Evolutionary conservation across 2,329 filamentous ascomycete genomes (phyloP), one percentile per base, ranked within the genome.

Genomic region (Neospermospora avenae): DNA sequence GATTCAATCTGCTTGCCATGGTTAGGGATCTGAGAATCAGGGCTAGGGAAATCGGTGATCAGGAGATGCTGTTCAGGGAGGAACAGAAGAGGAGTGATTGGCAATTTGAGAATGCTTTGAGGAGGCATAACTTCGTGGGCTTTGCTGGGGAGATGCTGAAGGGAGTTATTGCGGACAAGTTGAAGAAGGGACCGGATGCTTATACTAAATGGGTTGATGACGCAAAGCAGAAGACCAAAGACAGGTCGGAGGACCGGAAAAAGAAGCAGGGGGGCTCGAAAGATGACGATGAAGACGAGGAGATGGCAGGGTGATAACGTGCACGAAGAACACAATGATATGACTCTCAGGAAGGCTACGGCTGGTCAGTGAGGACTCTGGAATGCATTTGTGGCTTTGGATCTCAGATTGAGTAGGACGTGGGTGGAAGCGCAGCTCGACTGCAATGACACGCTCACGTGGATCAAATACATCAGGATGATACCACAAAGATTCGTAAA

Each of bases 1-100:
- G 92, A 46, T 99, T 99, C 80, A 99, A 99, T 75, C 81, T 99
- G 57, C 84, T 99, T 73, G 95, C 93, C 46, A 93, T 96, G 83
- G 90, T 93, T 68, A 82, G 88, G 65, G 95, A 99, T 77, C 78
- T 93, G 72, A 82, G 95, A 45, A 79, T 89, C 48, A 81, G 85
- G 52, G 93, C 93, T 34, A 80, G 82, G 59, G 90, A 96, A 74
- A 84, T 95, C 65, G 93, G 93, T 48, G 95, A 99, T 76, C 73
- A 77, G 45, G 93, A 96, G 72, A 79, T 86, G 74, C 76, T 98
- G 67, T 85, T 85, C 66, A 80, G 87, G 57, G 93, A 98, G 80
- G 85, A 93, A 77, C 81, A 84, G 71, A 96, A 96, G 84, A 82
- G 95, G 55, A 81, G 81, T 60, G 89, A 87, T 65, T 99, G 95